Percentiles rank a stretch among this genome's conserved stretches.
phyloP scores from a whole-genome alignment of 2,329 filamentous ascomycete species.

The Calonectria hawksworthii region DNA sequence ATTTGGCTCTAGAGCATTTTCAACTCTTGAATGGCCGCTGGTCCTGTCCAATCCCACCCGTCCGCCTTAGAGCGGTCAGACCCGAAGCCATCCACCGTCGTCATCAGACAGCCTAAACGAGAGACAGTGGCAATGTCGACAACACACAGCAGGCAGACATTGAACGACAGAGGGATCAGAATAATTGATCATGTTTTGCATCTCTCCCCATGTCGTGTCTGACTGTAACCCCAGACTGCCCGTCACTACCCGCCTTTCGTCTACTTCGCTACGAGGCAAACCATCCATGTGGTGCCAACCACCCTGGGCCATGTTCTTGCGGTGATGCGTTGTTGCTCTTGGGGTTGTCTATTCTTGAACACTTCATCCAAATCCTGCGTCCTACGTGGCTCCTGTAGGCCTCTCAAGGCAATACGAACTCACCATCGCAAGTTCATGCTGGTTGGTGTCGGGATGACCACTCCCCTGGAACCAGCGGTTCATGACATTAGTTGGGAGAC shows the following conservation, averaged over 20 bases:
- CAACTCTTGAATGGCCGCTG: slow-evolving; percentile 27
- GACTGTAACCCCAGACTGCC: not conserved
- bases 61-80: slow-evolving; percentile 43
- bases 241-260: not conserved
- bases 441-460: slow-evolving; percentile 16
- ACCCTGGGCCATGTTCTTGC: not conserved
- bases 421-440: slow-evolving; percentile 23
- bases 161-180: not conserved
- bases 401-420: slow-evolving; percentile 12
- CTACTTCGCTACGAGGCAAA: not conserved
- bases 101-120: slow-evolving; percentile 31
- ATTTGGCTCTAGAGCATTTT: not conserved
- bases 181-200: slow-evolving; percentile 9
- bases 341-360: not conserved
- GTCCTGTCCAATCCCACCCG: slow-evolving; percentile 29
- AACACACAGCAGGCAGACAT: not conserved
- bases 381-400: slow-evolving; percentile 10
- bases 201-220: not conserved
- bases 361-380: not conserved
- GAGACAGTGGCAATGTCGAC: not conserved
- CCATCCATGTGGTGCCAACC: slow-evolving; percentile 1
- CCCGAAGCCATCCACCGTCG: slow-evolving; percentile 39
- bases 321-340: not conserved
- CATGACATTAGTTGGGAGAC: slow-evolving; percentile 24
- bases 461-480: not conserved